These are phyloP conservation scores for Blastocystis sp. DNA, from an alignment of 352 stramenopile species.

Conservation along the genomic window DNA sequence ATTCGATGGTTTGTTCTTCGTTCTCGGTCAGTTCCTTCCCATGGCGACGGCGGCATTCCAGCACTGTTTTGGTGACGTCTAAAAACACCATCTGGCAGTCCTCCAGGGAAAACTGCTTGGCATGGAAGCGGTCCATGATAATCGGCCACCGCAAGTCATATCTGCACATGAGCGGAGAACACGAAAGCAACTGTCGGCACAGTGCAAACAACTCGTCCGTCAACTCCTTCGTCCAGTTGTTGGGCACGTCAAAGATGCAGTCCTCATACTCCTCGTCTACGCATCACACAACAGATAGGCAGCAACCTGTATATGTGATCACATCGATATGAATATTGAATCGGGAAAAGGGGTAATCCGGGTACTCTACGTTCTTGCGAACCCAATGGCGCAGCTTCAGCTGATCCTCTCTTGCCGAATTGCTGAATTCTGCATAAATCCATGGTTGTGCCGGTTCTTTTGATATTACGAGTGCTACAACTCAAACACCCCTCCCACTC, in stretches of 20 bases:
- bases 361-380: conserved; percentile 53
- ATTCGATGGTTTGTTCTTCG: neutral
- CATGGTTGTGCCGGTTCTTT: conserved; percentile 34
- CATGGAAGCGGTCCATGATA: conserved; percentile 51
- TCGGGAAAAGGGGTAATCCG: conserved; percentile 68
- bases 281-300: neutral
- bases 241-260: conserved; percentile 13
- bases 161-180: neutral
- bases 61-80: neutral
- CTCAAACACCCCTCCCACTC: neutral
- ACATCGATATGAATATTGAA: conserved; percentile 68
- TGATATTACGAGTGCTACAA: conserved; percentile 26
- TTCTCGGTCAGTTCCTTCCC: conserved; percentile 4
- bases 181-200: neutral
- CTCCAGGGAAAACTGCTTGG: conserved; percentile 34
- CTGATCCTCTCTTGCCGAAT: conserved; percentile 35
- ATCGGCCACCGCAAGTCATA: conserved; percentile 70
- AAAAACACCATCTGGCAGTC: conserved; percentile 30
- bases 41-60: conserved; percentile 1
- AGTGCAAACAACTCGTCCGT: conserved; percentile 68
- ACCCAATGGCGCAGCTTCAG: conserved; percentile 64
- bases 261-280: conserved; percentile 69
- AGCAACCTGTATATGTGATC: conserved; percentile 49
- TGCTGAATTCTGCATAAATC: conserved; percentile 23
- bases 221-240: conserved; percentile 40